phyloP scores from a whole-genome alignment of 2,329 filamentous ascomycete genomes.

The Scopulariopsis brevicaulis region DNA sequence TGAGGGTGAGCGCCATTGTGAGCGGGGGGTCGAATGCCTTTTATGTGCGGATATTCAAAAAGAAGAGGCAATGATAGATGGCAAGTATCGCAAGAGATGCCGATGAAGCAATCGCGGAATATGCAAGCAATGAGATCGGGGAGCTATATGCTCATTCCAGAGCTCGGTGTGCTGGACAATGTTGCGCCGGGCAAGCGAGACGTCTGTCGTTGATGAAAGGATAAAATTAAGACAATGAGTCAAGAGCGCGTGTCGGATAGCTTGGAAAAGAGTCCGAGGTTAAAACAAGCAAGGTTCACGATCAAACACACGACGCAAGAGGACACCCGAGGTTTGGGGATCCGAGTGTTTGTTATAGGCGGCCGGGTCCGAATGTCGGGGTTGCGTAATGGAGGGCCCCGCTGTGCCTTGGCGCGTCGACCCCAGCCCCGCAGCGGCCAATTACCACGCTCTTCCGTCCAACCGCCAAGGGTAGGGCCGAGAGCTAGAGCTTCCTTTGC shows the following conservation, averaged over 20 bases:
- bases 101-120: not conserved
- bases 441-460: not conserved
- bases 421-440: not conserved
- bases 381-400: not conserved
- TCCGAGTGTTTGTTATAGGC: not conserved
- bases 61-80: not conserved
- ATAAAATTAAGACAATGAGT: not conserved
- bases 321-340: not conserved
- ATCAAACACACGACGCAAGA: not conserved
- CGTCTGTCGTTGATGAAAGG: not conserved
- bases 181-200: not conserved
- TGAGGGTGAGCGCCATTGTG: slow-evolving; percentile 31
- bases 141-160: not conserved
- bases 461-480: not conserved
- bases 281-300: not conserved
- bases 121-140: not conserved
- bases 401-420: not conserved
- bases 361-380: not conserved
- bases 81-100: not conserved
- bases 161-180: not conserved
- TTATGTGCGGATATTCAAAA: not conserved
- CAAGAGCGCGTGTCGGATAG: not conserved
- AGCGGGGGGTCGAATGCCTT: not conserved
- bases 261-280: not conserved
- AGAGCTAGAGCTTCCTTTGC: not conserved